Percentiles rank a stretch among this genome's conserved stretches.
Conservation (phyloP, 495 filamentous ascomycete genomes). For the Chaetomium cochliodes region DNA sequence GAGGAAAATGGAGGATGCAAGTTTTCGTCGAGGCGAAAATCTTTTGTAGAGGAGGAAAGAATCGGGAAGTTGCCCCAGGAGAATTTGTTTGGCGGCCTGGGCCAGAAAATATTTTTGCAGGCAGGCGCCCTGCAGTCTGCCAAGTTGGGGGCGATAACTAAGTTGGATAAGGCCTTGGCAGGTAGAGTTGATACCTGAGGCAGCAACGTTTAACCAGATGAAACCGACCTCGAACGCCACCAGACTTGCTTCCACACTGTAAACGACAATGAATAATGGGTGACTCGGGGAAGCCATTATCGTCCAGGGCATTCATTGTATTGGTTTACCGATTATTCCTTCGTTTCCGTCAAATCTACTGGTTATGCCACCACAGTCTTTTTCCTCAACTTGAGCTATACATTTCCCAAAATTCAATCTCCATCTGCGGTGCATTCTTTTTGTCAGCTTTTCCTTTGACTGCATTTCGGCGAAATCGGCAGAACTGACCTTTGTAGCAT, state of each 20-base stretch:
- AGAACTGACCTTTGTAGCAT: conserved; percentile 69
- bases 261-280: too few species aligned
- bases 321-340: too few species aligned
- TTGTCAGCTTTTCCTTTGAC: conserved; percentile 27
- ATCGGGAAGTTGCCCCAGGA: conserved; percentile 19
- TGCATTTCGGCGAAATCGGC: conserved; percentile 3
- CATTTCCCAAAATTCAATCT: conserved; percentile 90
- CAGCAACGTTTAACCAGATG: background rate
- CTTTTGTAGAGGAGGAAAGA: conserved; percentile 19
- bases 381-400: conserved; percentile 26
- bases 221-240: background rate
- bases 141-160: conserved; percentile 10
- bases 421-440: conserved; percentile 56
- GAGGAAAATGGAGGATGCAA: conserved; percentile 12
- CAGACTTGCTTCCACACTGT: too few species aligned
- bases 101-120: conserved; percentile 21
- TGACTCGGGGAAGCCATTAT: background rate
- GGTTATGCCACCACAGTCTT: background rate
- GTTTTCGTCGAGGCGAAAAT: conserved; percentile 22
- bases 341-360: too few species aligned
- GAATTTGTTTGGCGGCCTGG: conserved; percentile 12
- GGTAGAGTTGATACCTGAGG: background rate
- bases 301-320: background rate
- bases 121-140: conserved; percentile 9
- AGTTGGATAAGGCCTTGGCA: conserved; percentile 8